Evolutionary conservation across 2,329 filamentous ascomycete genomes (phyloP), one percentile per base, ranked within the genome.

Genomic region (Epichloe aotearoae): DNA sequence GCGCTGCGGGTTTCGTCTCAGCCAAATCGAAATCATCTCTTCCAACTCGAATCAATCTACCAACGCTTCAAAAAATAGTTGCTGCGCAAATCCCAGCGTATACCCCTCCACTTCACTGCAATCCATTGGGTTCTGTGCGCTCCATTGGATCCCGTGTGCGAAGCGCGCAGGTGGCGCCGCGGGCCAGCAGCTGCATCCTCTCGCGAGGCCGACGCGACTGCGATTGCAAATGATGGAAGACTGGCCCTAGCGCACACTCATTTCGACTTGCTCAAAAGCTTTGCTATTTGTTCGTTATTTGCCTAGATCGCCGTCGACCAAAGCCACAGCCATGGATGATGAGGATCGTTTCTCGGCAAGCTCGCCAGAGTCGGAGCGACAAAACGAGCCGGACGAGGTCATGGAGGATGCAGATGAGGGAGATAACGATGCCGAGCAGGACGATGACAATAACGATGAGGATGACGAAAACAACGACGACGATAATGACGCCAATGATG

Each of bases 301-400:
- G 3, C 7, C n/a, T 17, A 3, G 4, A 26, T 23, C 30, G 10
- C 20, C 15, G 4, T 23, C 20, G 30, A 39, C 36, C 36, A 20
- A 23, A 40, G 36, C 36, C 10, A 23, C 19, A 39, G 23, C 14
- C 40, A 65, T 66, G 63, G 63, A 65, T 41, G 63, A 66, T 15
- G 63, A 65, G 44, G 63, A 66, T 47, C 61, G 60, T 23, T 64
- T 58, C 46, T 63, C 61, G 3, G 62, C 54, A 20, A 65, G 62
- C 56, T 64, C 63, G 34, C 57, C 52, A 17, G 61, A 65, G 38
- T 63, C 64, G 8, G 66, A 69, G 44, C 62, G 62, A 52, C 63
- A 62, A 8, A 62, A 68, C 56, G 76, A 79, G 50, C 72, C 71
- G 51, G 77, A 82, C 57, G 77, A 81, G 59, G 68, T 76, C 37